Conservation (phyloP, 352 stramenopile genomes). For the Pythium monospermum region DNA sequence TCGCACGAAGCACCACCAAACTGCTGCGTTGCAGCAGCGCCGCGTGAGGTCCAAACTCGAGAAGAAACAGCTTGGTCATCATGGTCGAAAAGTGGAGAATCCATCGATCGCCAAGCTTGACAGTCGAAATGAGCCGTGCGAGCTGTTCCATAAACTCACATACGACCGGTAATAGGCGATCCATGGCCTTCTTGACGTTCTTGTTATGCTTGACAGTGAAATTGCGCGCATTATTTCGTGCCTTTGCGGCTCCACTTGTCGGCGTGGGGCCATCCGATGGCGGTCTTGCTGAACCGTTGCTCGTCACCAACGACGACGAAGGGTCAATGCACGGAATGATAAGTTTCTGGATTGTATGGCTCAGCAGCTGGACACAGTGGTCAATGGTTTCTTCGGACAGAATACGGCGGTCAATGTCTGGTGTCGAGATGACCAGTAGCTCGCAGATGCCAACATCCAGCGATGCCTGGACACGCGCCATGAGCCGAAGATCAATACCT, state of each 20-base stretch:
- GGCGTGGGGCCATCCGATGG: not conserved
- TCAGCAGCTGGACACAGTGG: constrained; percentile 66
- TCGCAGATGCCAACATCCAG: constrained; percentile 72
- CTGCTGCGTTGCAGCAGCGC: constrained; percentile 59
- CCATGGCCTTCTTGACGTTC: constrained; percentile 40
- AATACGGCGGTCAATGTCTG: constrained; percentile 58
- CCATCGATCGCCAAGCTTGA: constrained; percentile 79
- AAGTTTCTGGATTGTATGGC: constrained; percentile 46
- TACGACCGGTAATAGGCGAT: constrained; percentile 50
- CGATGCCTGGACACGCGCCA: constrained; percentile 32
- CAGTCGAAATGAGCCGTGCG: constrained; percentile 40
- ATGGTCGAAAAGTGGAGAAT: constrained; percentile 64
- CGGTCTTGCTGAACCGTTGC: not conserved
- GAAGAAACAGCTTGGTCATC: constrained; percentile 62
- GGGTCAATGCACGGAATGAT: constrained; percentile 71
- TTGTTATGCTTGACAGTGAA: constrained; percentile 52
- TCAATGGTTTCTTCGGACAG: constrained; percentile 83
- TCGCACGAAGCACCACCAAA: constrained; percentile 45
- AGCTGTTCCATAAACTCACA: constrained; percentile 77
- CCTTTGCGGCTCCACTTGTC: not conserved
- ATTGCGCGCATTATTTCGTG: not conserved
- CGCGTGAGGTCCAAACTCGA: constrained; percentile 60
- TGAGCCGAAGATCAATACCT: constrained; percentile 30
- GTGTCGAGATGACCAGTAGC: constrained; percentile 66
- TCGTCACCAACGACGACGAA: constrained; percentile 28